Base-by-base conservation (phyloP, 2,329 filamentous ascomycete genomes). In the Sporothrix variecibatus region DNA sequence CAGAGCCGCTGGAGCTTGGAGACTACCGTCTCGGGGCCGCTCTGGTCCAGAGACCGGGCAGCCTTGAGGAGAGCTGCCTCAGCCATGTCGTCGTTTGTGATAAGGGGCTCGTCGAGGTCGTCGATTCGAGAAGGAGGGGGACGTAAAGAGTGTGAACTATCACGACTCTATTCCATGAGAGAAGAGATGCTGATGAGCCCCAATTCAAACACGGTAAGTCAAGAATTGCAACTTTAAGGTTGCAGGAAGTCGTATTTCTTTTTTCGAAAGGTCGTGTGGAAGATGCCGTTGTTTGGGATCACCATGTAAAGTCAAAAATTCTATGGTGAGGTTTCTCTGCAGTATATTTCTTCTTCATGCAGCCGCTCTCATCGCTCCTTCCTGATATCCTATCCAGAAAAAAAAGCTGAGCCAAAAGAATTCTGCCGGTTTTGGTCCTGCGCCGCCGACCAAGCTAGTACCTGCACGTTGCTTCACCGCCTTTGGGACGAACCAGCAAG, bases 1-100 rank as follows among this genome's bases (percentile, higher is more conserved):
- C 87, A 89, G 17, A 90, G 77, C 26, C 81, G 80, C 72, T 84
- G 81, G 53, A 90, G 82, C 43, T 86, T 87, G 74, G 87, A 82
- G 73, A 82, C 84, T 77, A 82, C 83, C 75, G 78, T 80, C 73
- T 81, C 84, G 20, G 84, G 81, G 51, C 82, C 84, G 75, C 82
- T 84, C 75, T 89, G 86, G 76, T 90, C 88, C 68, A 90, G 85
- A n/a, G 85, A 82, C 80, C 87, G 84, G 40, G 87, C 86, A 73
- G 84, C 84, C 79, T 85, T 86, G 78, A 89, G 84, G 76, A 90
- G 85, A 78, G 78, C 74, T 76, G 71, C 53, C 60, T 72, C 73
- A 26, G 73, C 72, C 76, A 77, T 78, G 17, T 64, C 28, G 23
- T 31, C 0, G 17, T 15, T 34, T n/a, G 12, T 26, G 5, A 26